These are phyloP conservation scores for Eucalyptus melliodora DNA, from an alignment of 345 rosid genomes.

Conservation along the genomic window DNA sequence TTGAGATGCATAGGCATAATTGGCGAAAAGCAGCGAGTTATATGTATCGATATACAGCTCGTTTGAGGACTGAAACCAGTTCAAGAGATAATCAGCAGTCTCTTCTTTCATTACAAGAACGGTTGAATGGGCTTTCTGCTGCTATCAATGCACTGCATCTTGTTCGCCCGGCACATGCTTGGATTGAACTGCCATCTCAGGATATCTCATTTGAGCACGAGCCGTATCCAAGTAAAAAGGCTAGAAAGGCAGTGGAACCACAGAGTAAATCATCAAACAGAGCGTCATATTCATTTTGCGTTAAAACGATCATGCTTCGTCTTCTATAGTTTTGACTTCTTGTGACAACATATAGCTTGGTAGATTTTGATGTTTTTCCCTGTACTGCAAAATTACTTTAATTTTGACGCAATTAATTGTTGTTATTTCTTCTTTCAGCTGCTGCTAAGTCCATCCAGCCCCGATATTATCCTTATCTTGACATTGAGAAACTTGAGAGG, in stretches of 20 bases:
- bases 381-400: background rate
- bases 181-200: constrained; percentile 64
- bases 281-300: background rate
- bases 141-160: constrained; percentile 84
- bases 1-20: constrained; percentile 83
- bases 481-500: constrained; percentile 55
- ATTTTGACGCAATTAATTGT: background rate
- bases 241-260: constrained; percentile 38
- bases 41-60: constrained; percentile 65
- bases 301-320: background rate
- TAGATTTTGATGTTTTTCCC: background rate
- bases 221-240: constrained; percentile 63
- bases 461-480: constrained; percentile 32
- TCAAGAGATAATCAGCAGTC: constrained; percentile 42
- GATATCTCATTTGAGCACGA: constrained; percentile 17
- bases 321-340: background rate
- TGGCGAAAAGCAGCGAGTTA: constrained; percentile 92
- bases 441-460: constrained; percentile 24
- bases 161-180: constrained; percentile 72
- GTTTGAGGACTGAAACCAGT: constrained; percentile 56
- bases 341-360: background rate
- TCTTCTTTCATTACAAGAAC: constrained; percentile 58
- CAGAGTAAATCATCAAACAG: constrained; percentile 25
- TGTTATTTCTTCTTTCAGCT: constrained; percentile 10
- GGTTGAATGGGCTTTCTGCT: constrained; percentile 83